These are phyloP conservation scores for Betula pendula DNA, from an alignment of 306 rosid genomes.

Conservation along the genomic window DNA sequence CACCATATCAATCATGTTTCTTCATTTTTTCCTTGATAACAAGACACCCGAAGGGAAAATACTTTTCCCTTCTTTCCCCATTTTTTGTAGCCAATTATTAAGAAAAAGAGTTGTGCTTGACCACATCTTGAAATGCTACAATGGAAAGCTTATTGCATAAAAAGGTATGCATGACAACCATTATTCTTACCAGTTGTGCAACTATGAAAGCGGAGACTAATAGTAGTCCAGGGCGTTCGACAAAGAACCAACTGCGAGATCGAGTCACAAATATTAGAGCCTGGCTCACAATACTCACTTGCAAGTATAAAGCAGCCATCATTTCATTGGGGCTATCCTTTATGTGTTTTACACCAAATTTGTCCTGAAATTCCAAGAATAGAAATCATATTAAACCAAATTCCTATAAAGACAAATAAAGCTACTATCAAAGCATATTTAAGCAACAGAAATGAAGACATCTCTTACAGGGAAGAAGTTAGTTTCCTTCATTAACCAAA, in stretches of 20 bases:
- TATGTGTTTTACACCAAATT: conserved; percentile 63
- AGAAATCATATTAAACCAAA: conserved; percentile 19
- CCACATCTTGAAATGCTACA: not conserved
- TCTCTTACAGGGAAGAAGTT: conserved; percentile 72
- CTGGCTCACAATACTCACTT: conserved; percentile 99
- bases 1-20: too few relatives aligned
- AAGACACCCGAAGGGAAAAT: too few relatives aligned
- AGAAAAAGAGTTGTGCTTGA: not conserved
- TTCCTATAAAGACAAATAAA: not conserved
- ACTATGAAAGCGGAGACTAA: conserved; percentile 57
- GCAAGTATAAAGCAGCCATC: conserved; percentile 89
- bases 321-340: conserved; percentile 36
- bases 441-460: not conserved
- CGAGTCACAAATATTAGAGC: conserved; percentile 94
- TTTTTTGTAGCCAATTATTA: not conserved
- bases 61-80: not conserved
- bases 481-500: conserved; percentile 75
- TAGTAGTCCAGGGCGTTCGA: conserved; percentile 84
- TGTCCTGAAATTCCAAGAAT: conserved; percentile 49
- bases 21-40: too few relatives aligned
- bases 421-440: not conserved
- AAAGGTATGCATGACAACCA: conserved; percentile 13
- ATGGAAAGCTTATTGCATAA: not conserved
- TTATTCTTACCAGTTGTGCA: conserved; percentile 78
- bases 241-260: conserved; percentile 87